Evolutionary conservation across 2,329 filamentous ascomycete genomes (phyloP), one percentile per base, ranked within the genome.

Genomic region (Cladosporium oxysporum): DNA sequence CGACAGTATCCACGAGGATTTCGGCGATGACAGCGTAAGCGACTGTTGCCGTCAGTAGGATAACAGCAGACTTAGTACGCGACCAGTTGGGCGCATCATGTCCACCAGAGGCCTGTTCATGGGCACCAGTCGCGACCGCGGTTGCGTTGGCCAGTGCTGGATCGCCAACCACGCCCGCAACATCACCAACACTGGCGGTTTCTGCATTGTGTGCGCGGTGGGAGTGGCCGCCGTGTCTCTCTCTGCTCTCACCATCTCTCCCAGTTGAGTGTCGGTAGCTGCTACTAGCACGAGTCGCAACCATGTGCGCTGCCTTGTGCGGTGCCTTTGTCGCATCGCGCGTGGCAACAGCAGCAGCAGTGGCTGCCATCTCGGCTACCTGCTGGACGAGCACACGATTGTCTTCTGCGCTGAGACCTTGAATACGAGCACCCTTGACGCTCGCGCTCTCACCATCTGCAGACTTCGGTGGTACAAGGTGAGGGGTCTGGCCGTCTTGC

Each of bases 71-170:
- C 85, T 98, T 98, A 62, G 85, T 87, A 68, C 93, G 89, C 73
- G 94, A 92, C 95, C 95, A 99, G 77, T 99, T 99, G 5, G 95
- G 95, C n/a, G 95, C 95, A 78, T 99, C 95, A 73, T 99, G 96
- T 0, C 94, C 93, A 55, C 91, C 91, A n/a, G 58, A 41, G 33
- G 62, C 59, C 26, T 58, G 61, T n/a, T 65, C 62, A 26, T 65
- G 62, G 12, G 57, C 35, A 18, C 62, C 62, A 16, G 55, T 65
- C 14, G 62, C 55, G 10, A 65, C 62, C 7, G 55, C 62, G 16
- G 35, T 59, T 21, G 62, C 62, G 16, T 59, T 65, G 11, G 57
- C 57, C 26, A 28, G 18, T 16, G 64, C 58, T 33, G 49, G 35
- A 26, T 61, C 64, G 41, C 62, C 62, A 50, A 26, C 52, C 8